Evolutionary conservation across 2,329 filamentous ascomycete species (phyloP).

Genomic region (Aspergillus sojae): DNA sequence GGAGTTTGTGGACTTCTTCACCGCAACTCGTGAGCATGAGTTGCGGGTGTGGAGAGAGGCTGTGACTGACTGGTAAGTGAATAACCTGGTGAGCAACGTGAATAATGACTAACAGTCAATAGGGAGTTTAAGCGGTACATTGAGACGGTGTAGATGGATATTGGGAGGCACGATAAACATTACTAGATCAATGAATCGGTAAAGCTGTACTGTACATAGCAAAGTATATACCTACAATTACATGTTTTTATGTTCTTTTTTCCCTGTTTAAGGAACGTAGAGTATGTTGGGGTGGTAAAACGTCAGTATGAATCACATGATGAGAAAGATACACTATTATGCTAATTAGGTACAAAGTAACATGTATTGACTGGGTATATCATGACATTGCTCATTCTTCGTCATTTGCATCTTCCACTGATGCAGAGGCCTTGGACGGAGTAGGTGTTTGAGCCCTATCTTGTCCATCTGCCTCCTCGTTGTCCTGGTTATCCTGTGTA

Average conservation of each 20-base stretch:
- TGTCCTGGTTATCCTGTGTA: not conserved
- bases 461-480: not conserved
- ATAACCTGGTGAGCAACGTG: not conserved
- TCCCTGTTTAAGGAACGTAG: not conserved
- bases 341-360: not conserved
- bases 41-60: slow-evolving; percentile 87
- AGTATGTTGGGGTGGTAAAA: too few relatives aligned
- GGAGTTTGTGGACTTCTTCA: slow-evolving; percentile 92
- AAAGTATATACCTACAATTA: not conserved
- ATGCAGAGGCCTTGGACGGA: slow-evolving; percentile 8
- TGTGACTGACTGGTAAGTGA: slow-evolving; percentile 86
- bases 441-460: not conserved
- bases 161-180: not conserved
- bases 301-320: not conserved
- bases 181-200: not conserved
- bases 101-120: slow-evolving; percentile 7
- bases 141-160: slow-evolving; percentile 62
- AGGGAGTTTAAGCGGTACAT: slow-evolving; percentile 76
- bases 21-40: slow-evolving; percentile 90
- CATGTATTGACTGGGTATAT: not conserved
- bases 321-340: not conserved
- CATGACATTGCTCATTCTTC: slow-evolving; percentile 1
- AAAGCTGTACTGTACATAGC: not conserved
- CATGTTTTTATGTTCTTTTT: not conserved
- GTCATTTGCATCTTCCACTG: slow-evolving; percentile 12